Evolutionary conservation across 257 asterid species (phyloP).

Genomic region (Dorcoceras hygrometricum): DNA sequence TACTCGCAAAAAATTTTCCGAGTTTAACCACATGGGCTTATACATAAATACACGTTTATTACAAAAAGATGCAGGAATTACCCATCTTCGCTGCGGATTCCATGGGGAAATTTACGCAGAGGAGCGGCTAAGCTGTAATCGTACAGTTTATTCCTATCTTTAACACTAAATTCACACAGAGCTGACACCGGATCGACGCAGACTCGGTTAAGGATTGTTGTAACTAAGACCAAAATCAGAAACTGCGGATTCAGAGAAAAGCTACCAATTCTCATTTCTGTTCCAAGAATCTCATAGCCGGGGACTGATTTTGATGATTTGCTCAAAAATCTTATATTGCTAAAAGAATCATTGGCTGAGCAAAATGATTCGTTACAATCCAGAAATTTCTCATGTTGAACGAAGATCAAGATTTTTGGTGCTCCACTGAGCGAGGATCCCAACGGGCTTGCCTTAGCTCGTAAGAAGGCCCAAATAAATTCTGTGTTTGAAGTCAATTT

Average conservation of each 20-base stretch:
- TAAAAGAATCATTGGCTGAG: constrained; percentile 13
- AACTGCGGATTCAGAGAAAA: constrained; percentile 24
- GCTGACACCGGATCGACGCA: constrained; percentile 41
- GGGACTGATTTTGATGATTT: not conserved
- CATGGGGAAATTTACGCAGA: constrained; percentile 65
- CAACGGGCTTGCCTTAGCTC: no score
- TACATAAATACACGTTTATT: not conserved
- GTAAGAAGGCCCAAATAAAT: no score
- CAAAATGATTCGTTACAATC: constrained; percentile 29
- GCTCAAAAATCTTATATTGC: not conserved
- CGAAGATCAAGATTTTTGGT: no score
- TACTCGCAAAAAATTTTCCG: no score
- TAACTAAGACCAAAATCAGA: constrained; percentile 29
- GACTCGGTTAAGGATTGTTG: constrained; percentile 42
- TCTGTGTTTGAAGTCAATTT: no score
- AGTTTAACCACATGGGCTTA: not conserved
- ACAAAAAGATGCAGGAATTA: constrained; percentile 29
- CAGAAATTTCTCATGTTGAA: constrained; percentile 9
- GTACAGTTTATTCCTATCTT: constrained; percentile 58
- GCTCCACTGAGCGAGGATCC: no score
- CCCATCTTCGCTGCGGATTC: constrained; percentile 98
- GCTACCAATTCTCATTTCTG: constrained; percentile 40
- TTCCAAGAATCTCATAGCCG: constrained; percentile 32
- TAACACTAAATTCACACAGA: constrained; percentile 65
- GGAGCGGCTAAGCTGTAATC: constrained; percentile 63